Percentiles rank a stretch among this genome's conserved stretches.
phyloP scores from a whole-genome alignment of 2,329 filamentous ascomycete species.

The Paecilomyces niveus region DNA sequence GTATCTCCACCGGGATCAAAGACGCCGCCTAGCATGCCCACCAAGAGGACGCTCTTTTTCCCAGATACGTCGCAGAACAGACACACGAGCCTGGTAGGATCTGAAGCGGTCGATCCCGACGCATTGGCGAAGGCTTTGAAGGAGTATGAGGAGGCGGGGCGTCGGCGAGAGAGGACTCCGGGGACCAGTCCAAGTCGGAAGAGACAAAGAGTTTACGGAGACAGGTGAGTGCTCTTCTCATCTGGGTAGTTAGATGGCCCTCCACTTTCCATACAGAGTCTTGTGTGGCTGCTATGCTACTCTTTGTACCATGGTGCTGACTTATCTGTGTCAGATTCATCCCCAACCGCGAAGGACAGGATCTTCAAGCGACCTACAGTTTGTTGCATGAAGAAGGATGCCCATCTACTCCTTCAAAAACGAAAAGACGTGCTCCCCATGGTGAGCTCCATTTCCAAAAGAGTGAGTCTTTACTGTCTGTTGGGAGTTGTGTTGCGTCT shows the following conservation, averaged over 20 bases:
- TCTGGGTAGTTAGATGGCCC: neutral
- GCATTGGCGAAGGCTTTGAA: conserved; percentile 56
- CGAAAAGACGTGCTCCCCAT: conserved; percentile 77
- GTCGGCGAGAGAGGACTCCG: conserved; percentile 54
- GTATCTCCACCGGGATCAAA: conserved; percentile 51
- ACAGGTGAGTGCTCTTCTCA: conserved; percentile 42
- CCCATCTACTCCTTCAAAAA: conserved; percentile 79
- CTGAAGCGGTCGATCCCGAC: conserved; percentile 52
- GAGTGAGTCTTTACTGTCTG: conserved; percentile 50
- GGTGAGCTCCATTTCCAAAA: conserved; percentile 91
- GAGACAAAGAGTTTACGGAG: conserved; percentile 59
- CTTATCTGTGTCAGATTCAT: conserved; percentile 64
- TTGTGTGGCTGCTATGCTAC: neutral
- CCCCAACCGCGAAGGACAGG: conserved; percentile 85
- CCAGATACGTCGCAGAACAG: conserved; percentile 19
- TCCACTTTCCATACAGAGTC: neutral
- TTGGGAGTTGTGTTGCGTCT: neutral
- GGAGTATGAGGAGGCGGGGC: conserved; percentile 54
- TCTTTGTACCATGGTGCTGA: neutral
- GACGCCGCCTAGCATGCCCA: conserved; percentile 50
- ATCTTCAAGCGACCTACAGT: conserved; percentile 87
- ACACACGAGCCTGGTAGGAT: conserved; percentile 22
- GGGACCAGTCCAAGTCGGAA: conserved; percentile 62
- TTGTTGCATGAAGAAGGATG: conserved; percentile 88
- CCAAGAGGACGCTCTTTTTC: conserved; percentile 39